These are phyloP conservation scores for Agarophyton chilense DNA, from an alignment of 23 red algal genomes.

Conservation along the genomic window DNA sequence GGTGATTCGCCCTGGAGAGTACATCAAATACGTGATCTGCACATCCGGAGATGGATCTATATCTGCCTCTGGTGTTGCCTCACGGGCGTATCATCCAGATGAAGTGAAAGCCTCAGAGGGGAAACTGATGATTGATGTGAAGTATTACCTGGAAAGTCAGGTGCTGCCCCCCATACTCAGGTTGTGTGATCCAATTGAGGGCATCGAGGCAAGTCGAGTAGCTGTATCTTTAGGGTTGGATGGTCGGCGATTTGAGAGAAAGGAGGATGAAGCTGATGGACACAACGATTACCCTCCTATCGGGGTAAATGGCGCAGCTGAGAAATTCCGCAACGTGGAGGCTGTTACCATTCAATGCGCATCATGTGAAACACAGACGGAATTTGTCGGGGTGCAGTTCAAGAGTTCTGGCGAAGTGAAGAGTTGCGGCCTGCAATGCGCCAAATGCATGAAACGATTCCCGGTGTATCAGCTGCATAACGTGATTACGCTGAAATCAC, in stretches of 20 bases:
- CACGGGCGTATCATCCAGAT: slow-evolving; percentile 84
- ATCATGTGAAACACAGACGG: background rate
- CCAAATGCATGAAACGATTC: slow-evolving; percentile 42
- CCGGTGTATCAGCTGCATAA: slow-evolving; percentile 20
- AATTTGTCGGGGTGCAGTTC: slow-evolving; percentile 47
- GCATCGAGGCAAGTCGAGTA: slow-evolving; percentile 79
- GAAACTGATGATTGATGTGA: slow-evolving; percentile 69
- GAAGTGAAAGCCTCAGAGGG: slow-evolving; percentile 72
- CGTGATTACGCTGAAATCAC: slow-evolving; percentile 22
- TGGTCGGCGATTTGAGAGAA: slow-evolving; percentile 50
- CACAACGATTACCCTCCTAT: slow-evolving; percentile 7
- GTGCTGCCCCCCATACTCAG: slow-evolving; percentile 82
- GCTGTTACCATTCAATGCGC: slow-evolving; percentile 33
- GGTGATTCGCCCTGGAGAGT: slow-evolving; percentile 71
- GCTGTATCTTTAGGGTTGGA: slow-evolving; percentile 81
- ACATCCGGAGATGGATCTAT: background rate
- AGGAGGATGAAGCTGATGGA: slow-evolving; percentile 14
- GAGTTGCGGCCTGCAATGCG: slow-evolving; percentile 50
- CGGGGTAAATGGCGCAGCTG: slow-evolving; percentile 26
- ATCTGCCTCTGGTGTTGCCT: slow-evolving; percentile 45
- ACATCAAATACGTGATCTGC: slow-evolving; percentile 93
- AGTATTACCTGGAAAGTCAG: slow-evolving; percentile 92
- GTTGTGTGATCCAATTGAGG: slow-evolving; percentile 80
- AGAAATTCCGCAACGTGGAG: slow-evolving; percentile 60
- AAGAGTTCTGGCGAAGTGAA: slow-evolving; percentile 26